A percentile compares a stretch with the other conserved stretches of the same genome.
phyloP scores from a whole-genome alignment of 306 rosid genomes.

The Rubus parviflorus region DNA sequence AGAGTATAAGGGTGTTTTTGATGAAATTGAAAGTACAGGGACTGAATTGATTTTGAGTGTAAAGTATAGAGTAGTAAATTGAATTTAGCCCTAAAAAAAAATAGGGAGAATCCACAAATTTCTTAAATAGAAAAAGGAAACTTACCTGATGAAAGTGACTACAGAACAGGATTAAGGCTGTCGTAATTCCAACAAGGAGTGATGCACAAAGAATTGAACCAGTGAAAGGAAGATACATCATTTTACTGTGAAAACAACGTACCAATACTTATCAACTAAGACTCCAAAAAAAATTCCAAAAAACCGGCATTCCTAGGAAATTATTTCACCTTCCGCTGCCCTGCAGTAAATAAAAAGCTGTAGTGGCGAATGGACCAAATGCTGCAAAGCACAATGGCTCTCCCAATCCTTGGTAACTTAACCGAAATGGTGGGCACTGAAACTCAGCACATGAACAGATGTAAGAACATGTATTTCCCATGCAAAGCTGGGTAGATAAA shows the following conservation, averaged over 20 bases:
- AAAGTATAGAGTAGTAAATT: too few species aligned
- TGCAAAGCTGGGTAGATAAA: not conserved
- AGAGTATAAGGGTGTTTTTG: too few species aligned
- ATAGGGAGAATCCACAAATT: not conserved
- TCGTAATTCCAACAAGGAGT: slow-evolving; percentile 79
- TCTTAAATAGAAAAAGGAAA: not conserved
- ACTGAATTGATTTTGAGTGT: too few species aligned
- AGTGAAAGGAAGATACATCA: slow-evolving; percentile 45
- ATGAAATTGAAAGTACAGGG: too few species aligned
- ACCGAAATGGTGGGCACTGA: slow-evolving; percentile 93
- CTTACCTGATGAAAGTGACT: slow-evolving; percentile 94
- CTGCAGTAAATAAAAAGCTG: slow-evolving; percentile 82
- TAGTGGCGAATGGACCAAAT: slow-evolving; percentile 84
- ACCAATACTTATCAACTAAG: slow-evolving; percentile 16
- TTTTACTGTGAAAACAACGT: slow-evolving; percentile 44
- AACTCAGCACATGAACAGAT: slow-evolving; percentile 20
- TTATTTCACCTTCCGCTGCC: slow-evolving; percentile 61
- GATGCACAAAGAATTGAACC: slow-evolving; percentile 69
- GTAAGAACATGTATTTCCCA: not conserved
- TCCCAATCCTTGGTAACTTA: slow-evolving; percentile 86
- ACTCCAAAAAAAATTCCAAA: slow-evolving; percentile 10
- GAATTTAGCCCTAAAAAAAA: not conserved
- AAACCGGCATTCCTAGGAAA: not conserved
- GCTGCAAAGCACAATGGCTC: slow-evolving; percentile 96
- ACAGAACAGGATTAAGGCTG: slow-evolving; percentile 82